Base-by-base conservation (phyloP, 1,139 yeast genomes). In the Nadsonia starkeyi-henricii region DNA sequence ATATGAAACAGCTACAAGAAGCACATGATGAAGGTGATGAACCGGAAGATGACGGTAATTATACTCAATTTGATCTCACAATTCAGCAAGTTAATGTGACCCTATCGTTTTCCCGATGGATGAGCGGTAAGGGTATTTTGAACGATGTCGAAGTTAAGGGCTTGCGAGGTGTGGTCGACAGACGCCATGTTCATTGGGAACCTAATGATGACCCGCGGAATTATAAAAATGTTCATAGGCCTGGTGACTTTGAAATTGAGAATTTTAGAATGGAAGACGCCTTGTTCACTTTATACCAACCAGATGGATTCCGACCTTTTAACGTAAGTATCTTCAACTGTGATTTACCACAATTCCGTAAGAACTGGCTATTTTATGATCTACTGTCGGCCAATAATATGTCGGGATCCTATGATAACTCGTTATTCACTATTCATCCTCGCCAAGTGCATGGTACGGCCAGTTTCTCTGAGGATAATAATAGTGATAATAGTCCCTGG, bases 221-320 rank as follows among this genome's bases (percentile, higher is more conserved):
- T 57, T 85, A 86, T 64, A 77, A 81, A 57, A 84, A 85, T 58
- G 66, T 79, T 23, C 77, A 81, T 53, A 74, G 71, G 50, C 88
- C 89, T 0, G 97, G 97, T 8, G 98, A 91, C 65, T 91, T 93
- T 70, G 96, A 91, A 62, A 77, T 91, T 58, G 91, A 85, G 47
- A 77, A 77, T 48, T 84, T 86, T 62, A 77, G 74, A 54, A 76
- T 89, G 77, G 86, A 84, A 55, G 98, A 91, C 63, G 82, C 85
- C 2, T 67, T 89, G 51, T 82, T 91, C 52, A 83, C 91, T 3
- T 67, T 91, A 51, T 72, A 74, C 55, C 96, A 89, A 63, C 97
- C 97, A 0, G 73, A 72, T 50, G 81, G 75, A 1, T 58, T 51
- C 45, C 72, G 95, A 50, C 89, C 91, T 0, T 85, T 91, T 62